Evolutionary conservation across 371 early-diverging fungal species (phyloP).

Genomic region (Blakeslea trispora): DNA sequence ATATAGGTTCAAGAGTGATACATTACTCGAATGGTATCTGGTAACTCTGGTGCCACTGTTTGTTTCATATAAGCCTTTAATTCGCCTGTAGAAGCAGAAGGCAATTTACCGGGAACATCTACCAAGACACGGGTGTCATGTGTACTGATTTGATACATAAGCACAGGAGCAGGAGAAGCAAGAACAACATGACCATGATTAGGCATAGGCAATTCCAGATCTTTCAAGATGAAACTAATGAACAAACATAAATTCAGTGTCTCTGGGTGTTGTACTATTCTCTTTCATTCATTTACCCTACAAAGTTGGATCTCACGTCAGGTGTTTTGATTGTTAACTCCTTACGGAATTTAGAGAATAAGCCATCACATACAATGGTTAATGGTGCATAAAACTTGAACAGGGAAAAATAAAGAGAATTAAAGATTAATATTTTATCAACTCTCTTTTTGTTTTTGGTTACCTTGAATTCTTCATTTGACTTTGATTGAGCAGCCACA

Average conservation of each 20-base stretch:
- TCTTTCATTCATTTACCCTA: slow-evolving; percentile 55
- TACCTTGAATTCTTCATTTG: slow-evolving; percentile 26
- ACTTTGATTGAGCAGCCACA: slow-evolving; percentile 39
- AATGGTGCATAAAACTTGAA: slow-evolving; percentile 65
- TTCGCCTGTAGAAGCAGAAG: slow-evolving; percentile 60
- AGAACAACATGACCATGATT: slow-evolving; percentile 90
- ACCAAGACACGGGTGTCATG: slow-evolving; percentile 87
- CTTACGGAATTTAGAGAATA: slow-evolving; percentile 91
- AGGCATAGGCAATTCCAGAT: slow-evolving; percentile 73
- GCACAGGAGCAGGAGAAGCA: slow-evolving; percentile 79
- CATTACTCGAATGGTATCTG: slow-evolving; percentile 58
- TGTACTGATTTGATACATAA: slow-evolving; percentile 88
- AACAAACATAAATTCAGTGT: slow-evolving; percentile 3
- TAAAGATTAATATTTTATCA: too few species aligned
- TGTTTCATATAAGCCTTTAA: slow-evolving; percentile 60
- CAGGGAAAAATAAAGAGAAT: too few species aligned
- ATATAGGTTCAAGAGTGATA: not conserved
- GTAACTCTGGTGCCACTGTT: slow-evolving; percentile 63
- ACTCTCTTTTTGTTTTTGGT: not conserved
- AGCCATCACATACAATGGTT: slow-evolving; percentile 88
- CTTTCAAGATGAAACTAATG: slow-evolving; percentile 60
- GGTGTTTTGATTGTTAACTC: slow-evolving; percentile 63
- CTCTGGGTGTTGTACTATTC: not conserved
- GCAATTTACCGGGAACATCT: slow-evolving; percentile 87
- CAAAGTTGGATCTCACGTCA: slow-evolving; percentile 73